Evolutionary conservation across 2,329 filamentous ascomycete species (phyloP).

Genomic region (Trichoderma atroviride): DNA sequence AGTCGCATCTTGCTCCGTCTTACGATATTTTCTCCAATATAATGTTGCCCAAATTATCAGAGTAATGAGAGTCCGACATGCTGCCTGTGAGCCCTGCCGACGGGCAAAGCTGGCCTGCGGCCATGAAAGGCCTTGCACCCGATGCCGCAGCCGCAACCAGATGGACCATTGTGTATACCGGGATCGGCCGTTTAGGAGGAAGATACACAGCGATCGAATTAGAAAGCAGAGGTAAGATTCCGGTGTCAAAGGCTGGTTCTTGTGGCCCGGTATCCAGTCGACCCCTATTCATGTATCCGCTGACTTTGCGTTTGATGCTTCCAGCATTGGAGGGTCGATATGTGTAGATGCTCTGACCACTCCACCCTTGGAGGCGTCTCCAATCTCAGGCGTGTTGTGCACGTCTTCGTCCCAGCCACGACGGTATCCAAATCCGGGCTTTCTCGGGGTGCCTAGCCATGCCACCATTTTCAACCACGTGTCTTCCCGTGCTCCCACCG

Average conservation of each 20-base stretch:
- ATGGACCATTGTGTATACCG: conserved; percentile 17
- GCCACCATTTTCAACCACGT: conserved; percentile 21
- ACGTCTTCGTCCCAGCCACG: neutral
- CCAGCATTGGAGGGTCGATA: neutral
- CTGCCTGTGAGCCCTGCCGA: conserved; percentile 23
- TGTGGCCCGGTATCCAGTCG: neutral
- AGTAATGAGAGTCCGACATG: conserved; percentile 16
- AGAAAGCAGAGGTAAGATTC: conserved; percentile 2
- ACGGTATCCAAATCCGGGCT: conserved; percentile 21
- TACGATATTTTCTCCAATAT: neutral
- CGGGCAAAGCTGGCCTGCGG: conserved; percentile 20
- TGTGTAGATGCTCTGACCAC: conserved; percentile 13
- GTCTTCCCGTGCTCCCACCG: conserved; percentile 17
- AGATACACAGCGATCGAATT: neutral
- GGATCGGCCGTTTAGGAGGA: conserved; percentile 20
- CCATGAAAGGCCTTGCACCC: conserved; percentile 16
- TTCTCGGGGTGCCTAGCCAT: conserved; percentile 17
- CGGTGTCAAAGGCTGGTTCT: neutral
- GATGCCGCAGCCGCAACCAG: conserved; percentile 11
- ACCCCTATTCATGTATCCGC: neutral
- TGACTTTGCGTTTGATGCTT: neutral
- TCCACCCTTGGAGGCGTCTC: conserved; percentile 16
- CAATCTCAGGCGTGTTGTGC: conserved; percentile 7
- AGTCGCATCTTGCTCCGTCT: neutral
- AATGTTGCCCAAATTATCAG: neutral